These are phyloP conservation scores for Brassica napus DNA, from an alignment of 345 rosid genomes.

Conservation along the genomic window Da-Ae NC_063446.1:9553501-9554000, in stretches of 20 bases:
- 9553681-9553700: background rate
- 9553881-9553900: conserved; percentile 25
- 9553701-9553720: background rate
- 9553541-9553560: background rate
- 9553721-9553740: background rate
- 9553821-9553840: background rate
- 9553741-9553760: background rate
- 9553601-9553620: background rate
- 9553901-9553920: conserved; percentile 7
- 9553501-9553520: background rate
- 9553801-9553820: background rate
- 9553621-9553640: background rate
- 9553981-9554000: conserved; percentile 19
- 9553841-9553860: conserved; percentile 14
- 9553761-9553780: background rate
- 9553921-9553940: conserved; percentile 31
- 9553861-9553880: conserved; percentile 27
- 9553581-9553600: background rate
- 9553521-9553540: background rate
- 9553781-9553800: background rate
- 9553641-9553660: background rate
- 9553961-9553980: conserved; percentile 35
- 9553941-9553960: conserved; percentile 3
- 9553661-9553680: background rate
- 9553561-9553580: background rate